Base-by-base conservation (phyloP, 352 stramenopile genomes). In the Pythium apleroticum region DNA sequence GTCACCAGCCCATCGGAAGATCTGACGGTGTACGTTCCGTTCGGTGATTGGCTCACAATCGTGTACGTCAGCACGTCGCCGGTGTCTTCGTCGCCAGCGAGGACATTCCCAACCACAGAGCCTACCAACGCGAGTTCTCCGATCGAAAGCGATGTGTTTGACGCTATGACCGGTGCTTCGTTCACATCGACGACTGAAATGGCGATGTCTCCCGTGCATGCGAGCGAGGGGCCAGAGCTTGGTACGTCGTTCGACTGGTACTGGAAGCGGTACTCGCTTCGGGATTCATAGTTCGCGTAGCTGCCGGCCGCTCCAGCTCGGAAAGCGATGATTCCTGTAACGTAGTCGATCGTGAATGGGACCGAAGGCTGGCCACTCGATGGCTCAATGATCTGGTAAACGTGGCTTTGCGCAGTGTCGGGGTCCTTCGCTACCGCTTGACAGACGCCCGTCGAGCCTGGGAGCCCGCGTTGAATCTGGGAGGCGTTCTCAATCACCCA, bases 191-290 rank as follows among this genome's bases (percentile, higher is more conserved):
- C 63, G 45, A 89, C 68, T 20, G 52, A 71, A 24, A 89, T 73
- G 9, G 75, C 66, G 24, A 87, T 63, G 19, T 76, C 60, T 25
- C 71, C 80, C 12, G 52, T 77, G 45, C 80, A 89, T 20, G 66
- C 58, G 3, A 89, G 66, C 0, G 77, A 72, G n/a, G 57, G 41
- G 1, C 73, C 74, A 15, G 50, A 52, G n/a, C 53, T 30, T 1
- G 80, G 76, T 2, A 86, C 61, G 56, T 89, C 80, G 11, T 60
- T 86, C 4, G 68, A 68, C 57, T 83, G 74, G 30, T 89, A 89
- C 17, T 65, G 67, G 57, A 89, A 64, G 0, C 63, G 65, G 54
- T 85, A 81, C 25, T 73, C 25, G 31, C 33, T 77, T 57, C 75
- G 62, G 2, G 37, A 35, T 58, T 89, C 80, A 45, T 83, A 89